Conservation (phyloP, 2,329 filamentous ascomycete genomes). For the Alternaria arborescens region DNA sequence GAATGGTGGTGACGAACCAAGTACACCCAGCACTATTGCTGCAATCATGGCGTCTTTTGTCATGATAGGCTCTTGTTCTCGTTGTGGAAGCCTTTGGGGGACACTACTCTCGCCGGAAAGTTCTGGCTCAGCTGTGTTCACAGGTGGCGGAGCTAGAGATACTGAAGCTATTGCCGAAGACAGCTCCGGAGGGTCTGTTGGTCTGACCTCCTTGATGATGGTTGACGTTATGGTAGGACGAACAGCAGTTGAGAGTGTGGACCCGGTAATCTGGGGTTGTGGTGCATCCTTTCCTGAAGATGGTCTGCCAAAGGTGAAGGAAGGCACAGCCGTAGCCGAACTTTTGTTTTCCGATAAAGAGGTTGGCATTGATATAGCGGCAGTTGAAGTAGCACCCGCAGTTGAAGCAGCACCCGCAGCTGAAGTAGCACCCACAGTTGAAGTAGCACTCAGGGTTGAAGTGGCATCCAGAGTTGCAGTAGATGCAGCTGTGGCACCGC, state of each 20-base stretch:
- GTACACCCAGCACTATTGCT: constrained; percentile 41
- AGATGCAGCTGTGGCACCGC: constrained; percentile 1
- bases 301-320: constrained; percentile 15
- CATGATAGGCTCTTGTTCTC: constrained; percentile 26
- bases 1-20: constrained; percentile 30
- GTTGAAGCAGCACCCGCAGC: background rate
- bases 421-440: background rate
- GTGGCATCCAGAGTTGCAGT: background rate
- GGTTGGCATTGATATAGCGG: background rate
- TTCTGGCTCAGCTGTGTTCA: constrained; percentile 2
- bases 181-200: constrained; percentile 2
- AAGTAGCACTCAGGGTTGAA: background rate
- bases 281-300: constrained; percentile 11
- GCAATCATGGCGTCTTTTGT: constrained; percentile 42
- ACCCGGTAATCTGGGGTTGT: constrained; percentile 18
- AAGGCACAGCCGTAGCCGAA: constrained; percentile 1
- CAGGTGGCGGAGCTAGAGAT: background rate
- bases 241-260: constrained; percentile 2
- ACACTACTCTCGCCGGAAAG: background rate
- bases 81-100: constrained; percentile 4
- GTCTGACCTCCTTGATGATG: constrained; percentile 3
- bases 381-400: constrained; percentile 3
- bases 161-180: background rate
- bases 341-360: background rate
- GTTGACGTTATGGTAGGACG: constrained; percentile 11